These are phyloP conservation scores for Penicillium sp. DNA, from an alignment of 2,329 filamentous ascomycete genomes.

Conservation along the genomic window DNA sequence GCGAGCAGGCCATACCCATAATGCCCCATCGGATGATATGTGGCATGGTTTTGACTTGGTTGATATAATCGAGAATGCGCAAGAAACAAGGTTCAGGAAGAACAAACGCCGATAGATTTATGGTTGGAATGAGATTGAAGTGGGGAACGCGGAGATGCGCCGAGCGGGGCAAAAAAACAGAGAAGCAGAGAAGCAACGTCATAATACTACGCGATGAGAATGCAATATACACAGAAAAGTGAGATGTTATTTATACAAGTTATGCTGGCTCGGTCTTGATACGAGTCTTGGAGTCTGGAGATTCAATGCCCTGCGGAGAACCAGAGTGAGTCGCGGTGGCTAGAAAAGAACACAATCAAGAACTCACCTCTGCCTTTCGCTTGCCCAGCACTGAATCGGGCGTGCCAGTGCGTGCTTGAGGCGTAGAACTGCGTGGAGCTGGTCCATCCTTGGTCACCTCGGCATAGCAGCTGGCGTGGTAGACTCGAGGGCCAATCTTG, in stretches of 20 bases:
- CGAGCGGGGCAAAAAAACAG: slow-evolving; percentile 23
- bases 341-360: background rate
- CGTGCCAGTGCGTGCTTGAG: slow-evolving; percentile 45
- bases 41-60: slow-evolving; percentile 22
- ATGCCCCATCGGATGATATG: slow-evolving; percentile 42
- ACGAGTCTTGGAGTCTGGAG: slow-evolving; percentile 34
- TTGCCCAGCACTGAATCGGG: slow-evolving; percentile 66
- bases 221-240: slow-evolving; percentile 2
- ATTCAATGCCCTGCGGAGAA: slow-evolving; percentile 29
- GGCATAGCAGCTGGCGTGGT: slow-evolving; percentile 81
- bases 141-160: slow-evolving; percentile 18
- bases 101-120: too few species aligned
- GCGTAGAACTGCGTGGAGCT: slow-evolving; percentile 26
- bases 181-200: slow-evolving; percentile 12
- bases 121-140: slow-evolving; percentile 2
- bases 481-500: slow-evolving; percentile 70
- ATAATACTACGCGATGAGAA: slow-evolving; percentile 8
- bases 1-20: slow-evolving; percentile 30
- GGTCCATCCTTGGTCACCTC: slow-evolving; percentile 67
- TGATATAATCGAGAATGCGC: background rate
- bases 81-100: background rate
- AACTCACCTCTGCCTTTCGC: slow-evolving; percentile 62
- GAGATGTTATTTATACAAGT: slow-evolving; percentile 9
- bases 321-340: slow-evolving; percentile 2
- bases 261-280: slow-evolving; percentile 38